Conservation (phyloP, 768 basidiomycete genomes). For the Sutorius australiensis region DNA sequence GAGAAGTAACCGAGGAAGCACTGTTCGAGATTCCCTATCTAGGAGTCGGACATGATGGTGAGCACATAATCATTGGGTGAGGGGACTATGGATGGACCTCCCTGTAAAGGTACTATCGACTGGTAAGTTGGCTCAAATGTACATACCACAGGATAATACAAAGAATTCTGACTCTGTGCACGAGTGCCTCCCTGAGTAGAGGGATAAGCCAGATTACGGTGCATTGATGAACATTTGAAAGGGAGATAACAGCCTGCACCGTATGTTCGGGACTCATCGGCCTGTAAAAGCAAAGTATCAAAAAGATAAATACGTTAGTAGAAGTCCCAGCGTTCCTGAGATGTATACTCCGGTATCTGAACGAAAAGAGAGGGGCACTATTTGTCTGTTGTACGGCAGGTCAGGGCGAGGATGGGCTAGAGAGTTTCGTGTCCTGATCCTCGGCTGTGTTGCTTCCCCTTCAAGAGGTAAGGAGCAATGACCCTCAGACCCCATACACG, state of each 20-base stretch:
- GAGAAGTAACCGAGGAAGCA: no score
- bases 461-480: constrained; percentile 14
- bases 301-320: not conserved
- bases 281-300: constrained; percentile 1
- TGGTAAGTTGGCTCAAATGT: not conserved
- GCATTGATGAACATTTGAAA: not conserved
- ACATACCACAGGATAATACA: constrained; percentile 1
- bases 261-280: not conserved
- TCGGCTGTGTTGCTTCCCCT: constrained; percentile 10
- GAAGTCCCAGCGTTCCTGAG: not conserved
- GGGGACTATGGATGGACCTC: not conserved
- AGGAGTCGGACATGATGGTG: not conserved
- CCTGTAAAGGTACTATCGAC: constrained; percentile 3
- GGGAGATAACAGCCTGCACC: constrained; percentile 3
- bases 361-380: no score
- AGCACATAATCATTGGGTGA: not conserved
- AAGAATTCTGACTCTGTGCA: not conserved
- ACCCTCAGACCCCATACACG: constrained; percentile 17
- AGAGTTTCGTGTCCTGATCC: constrained; percentile 7
- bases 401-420: not conserved
- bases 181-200: not conserved
- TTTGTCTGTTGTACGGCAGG: not conserved
- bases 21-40: not conserved
- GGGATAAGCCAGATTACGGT: not conserved
- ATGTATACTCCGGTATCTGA: not conserved